Evolutionary conservation across 805 yeast genomes (phyloP).

Genomic region (Candida loeiensis): DNA sequence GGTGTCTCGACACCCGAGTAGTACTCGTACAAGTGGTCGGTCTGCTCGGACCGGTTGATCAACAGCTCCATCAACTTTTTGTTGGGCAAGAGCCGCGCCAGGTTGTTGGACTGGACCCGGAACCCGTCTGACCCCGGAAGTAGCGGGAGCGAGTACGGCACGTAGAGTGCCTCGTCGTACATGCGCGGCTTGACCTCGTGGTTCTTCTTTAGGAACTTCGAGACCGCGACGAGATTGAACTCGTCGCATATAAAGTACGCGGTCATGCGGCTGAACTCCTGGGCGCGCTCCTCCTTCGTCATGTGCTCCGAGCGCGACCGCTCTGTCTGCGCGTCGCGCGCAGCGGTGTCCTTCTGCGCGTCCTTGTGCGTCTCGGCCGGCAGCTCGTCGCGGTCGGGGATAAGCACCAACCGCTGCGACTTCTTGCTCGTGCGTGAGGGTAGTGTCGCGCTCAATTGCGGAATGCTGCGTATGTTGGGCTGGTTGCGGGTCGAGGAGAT

Average conservation of each 20-base stretch:
- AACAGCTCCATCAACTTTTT: slow-evolving; percentile 65
- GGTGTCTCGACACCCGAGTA: slow-evolving; percentile 74
- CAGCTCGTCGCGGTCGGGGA: slow-evolving; percentile 53
- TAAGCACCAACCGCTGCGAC: slow-evolving; percentile 79
- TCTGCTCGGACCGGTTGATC: slow-evolving; percentile 76
- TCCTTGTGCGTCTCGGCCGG: not conserved
- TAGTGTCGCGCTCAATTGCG: slow-evolving; percentile 51
- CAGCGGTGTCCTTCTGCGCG: slow-evolving; percentile 6
- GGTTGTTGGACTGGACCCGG: slow-evolving; percentile 66
- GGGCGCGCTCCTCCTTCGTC: slow-evolving; percentile 57
- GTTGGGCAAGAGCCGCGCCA: slow-evolving; percentile 41
- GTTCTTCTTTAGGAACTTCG: slow-evolving; percentile 58
- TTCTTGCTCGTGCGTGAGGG: slow-evolving; percentile 81
- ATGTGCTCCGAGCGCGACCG: slow-evolving; percentile 52
- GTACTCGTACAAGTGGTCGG: slow-evolving; percentile 90
- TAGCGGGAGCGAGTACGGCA: slow-evolving; percentile 82
- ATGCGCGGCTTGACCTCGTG: slow-evolving; percentile 85
- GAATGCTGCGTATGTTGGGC: slow-evolving; percentile 42
- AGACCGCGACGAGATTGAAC: slow-evolving; percentile 59
- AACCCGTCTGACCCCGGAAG: slow-evolving; percentile 80
- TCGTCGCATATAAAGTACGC: slow-evolving; percentile 90
- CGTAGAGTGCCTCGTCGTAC: slow-evolving; percentile 91
- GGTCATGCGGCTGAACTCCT: slow-evolving; percentile 76
- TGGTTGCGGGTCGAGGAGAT: slow-evolving; percentile 15
- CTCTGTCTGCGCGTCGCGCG: slow-evolving; percentile 29